A percentile compares a stretch with the other conserved stretches of the same genome.
Evolutionary conservation across 805 yeast genomes (phyloP).

Genomic region (Kregervanrija fluxuum): DNA sequence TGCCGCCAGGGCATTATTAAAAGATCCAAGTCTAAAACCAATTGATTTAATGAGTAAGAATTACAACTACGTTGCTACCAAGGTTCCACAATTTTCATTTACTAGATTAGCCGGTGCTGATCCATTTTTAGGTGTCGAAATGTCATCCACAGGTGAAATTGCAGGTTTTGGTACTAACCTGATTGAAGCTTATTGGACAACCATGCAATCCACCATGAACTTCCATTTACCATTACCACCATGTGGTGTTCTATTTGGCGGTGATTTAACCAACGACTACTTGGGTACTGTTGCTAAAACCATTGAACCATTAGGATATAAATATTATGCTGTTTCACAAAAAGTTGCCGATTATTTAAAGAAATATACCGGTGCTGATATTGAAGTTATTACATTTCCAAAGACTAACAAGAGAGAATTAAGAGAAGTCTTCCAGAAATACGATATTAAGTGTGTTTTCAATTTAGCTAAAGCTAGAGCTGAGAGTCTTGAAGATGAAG

Average conservation of each 20-base stretch:
- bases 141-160: conserved; percentile 99
- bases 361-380: conserved; percentile 36
- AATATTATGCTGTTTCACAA: conserved; percentile 68
- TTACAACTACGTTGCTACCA: conserved; percentile 86
- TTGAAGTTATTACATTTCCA: conserved; percentile 80
- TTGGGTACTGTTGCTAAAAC: conserved; percentile 69
- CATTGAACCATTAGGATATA: conserved; percentile 70
- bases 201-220: conserved; percentile 95
- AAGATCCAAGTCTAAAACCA: conserved; percentile 69
- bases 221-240: conserved; percentile 92
- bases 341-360: conserved; percentile 66
- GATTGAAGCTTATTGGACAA: conserved; percentile 94
- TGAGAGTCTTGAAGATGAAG: conserved; percentile 74
- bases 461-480: conserved; percentile 91
- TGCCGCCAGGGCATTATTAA: conserved; percentile 82
- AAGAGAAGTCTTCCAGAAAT: conserved; percentile 86
- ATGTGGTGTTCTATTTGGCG: conserved; percentile 86
- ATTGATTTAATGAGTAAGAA: conserved; percentile 70
- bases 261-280: conserved; percentile 68
- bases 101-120: conserved; percentile 99
- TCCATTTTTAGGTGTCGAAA: conserved; percentile 97
- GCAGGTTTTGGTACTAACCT: conserved; percentile 90
- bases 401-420: conserved; percentile 87
- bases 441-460: conserved; percentile 81
- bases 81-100: conserved; percentile 98